Evolutionary conservation across 176 grass and related monocot genomes (phyloP).

Genomic region (Urochloa ruziziensis): DNA sequence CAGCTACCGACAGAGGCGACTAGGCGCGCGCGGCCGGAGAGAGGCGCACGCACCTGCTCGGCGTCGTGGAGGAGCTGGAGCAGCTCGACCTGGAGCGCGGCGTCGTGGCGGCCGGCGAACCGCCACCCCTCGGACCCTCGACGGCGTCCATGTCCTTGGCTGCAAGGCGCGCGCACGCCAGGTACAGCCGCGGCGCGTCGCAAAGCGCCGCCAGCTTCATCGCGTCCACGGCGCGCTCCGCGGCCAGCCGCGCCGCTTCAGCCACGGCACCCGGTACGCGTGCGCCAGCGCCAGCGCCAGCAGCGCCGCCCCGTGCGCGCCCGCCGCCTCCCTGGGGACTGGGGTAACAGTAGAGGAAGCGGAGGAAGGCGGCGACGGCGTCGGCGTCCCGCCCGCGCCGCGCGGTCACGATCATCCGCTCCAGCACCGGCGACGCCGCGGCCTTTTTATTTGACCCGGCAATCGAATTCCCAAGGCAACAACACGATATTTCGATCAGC

Average conservation of each 20-base stretch:
- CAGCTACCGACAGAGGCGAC: neutral
- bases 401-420: slow-evolving; percentile 43
- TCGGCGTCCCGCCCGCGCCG: slow-evolving; percentile 22
- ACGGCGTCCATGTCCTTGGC: slow-evolving; percentile 60
- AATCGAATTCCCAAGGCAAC: neutral
- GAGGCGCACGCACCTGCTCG: slow-evolving; percentile 29
- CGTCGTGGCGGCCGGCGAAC: slow-evolving; percentile 55
- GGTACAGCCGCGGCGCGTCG: slow-evolving; percentile 61
- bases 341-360: slow-evolving; percentile 53
- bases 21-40: too few relatives aligned
- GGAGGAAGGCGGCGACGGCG: slow-evolving; percentile 63
- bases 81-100: slow-evolving; percentile 45
- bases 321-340: neutral
- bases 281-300: slow-evolving; percentile 74
- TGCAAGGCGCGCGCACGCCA: slow-evolving; percentile 52
- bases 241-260: slow-evolving; percentile 54
- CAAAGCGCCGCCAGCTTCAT: slow-evolving; percentile 71
- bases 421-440: slow-evolving; percentile 71
- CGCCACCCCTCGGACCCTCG: slow-evolving; percentile 63
- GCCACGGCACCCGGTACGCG: slow-evolving; percentile 57
- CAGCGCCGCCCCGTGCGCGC: slow-evolving; percentile 51
- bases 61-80: slow-evolving; percentile 57
- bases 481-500: neutral
- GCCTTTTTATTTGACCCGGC: slow-evolving; percentile 47
- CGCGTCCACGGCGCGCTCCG: slow-evolving; percentile 50